A percentile compares a stretch with the other conserved stretches of the same genome.
Conservation (phyloP, 768 basidiomycete species). For the Hericium coralloides region DNA sequence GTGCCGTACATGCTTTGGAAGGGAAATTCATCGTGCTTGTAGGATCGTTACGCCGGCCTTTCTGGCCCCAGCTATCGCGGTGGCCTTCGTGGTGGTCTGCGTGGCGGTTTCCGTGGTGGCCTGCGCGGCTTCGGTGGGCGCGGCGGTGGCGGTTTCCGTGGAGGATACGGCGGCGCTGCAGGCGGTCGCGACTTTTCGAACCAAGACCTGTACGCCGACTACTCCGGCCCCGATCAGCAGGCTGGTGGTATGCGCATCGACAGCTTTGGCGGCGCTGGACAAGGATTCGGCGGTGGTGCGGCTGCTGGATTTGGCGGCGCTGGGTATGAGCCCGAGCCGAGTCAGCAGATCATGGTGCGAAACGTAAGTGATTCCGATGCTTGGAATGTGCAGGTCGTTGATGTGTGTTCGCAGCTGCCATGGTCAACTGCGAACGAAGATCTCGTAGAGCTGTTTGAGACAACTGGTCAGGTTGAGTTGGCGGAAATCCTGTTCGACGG, state of each 20-base stretch:
- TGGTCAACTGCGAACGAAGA: conserved; percentile 99
- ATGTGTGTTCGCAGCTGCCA: conserved; percentile 52
- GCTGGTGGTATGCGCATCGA: conserved; percentile 28
- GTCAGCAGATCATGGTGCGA: conserved; percentile 96
- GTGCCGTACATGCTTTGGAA: not conserved
- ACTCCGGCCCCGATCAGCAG: conserved; percentile 78
- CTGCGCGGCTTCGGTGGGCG: conserved; percentile 43
- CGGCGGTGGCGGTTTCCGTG: conserved; percentile 34
- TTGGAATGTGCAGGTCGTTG: not conserved
- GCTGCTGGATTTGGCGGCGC: conserved; percentile 25
- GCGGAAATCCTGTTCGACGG: conserved; percentile 95
- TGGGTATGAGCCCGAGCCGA: conserved; percentile 63
- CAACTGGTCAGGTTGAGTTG: conserved; percentile 88
- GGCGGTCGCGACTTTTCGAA: conserved; percentile 69
- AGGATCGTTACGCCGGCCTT: conserved; percentile 87
- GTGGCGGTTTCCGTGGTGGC: conserved; percentile 43
- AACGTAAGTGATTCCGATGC: conserved; percentile 57
- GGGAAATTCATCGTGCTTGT: not conserved
- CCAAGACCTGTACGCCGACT: conserved; percentile 87
- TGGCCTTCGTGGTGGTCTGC: conserved; percentile 37
- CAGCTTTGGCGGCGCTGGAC: conserved; percentile 27
- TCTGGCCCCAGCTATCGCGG: conserved; percentile 54
- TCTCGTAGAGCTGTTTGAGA: conserved; percentile 95
- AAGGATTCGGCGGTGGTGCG: conserved; percentile 10
- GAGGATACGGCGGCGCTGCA: conserved; percentile 32